Conservation (phyloP, 2,329 filamentous ascomycete species). For the Arthroderma sp. region DNA sequence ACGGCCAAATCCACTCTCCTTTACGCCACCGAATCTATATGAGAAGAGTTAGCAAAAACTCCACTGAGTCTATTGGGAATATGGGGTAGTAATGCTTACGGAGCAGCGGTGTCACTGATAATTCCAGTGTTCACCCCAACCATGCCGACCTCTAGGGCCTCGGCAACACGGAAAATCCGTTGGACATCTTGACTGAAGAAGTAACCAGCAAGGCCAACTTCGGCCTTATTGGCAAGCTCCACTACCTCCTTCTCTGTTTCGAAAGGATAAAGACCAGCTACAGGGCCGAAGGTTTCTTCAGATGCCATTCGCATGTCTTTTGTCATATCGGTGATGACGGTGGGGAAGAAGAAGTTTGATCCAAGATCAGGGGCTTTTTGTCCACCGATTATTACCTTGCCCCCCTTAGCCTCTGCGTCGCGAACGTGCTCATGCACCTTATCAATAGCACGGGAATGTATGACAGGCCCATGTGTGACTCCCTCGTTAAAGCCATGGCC, state of each 20-base stretch:
- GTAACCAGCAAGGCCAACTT: constrained; percentile 86
- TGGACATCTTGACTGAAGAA: constrained; percentile 63
- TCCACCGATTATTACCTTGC: constrained; percentile 61
- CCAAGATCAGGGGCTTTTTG: constrained; percentile 62
- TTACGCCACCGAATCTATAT: constrained; percentile 62
- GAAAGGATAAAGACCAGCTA: constrained; percentile 82
- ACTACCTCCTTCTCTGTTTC: constrained; percentile 82
- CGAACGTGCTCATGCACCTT: constrained; percentile 72
- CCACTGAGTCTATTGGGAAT: neutral
- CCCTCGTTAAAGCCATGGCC: constrained; percentile 37
- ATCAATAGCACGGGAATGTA: constrained; percentile 67
- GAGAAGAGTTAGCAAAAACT: neutral
- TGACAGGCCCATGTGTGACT: constrained; percentile 39
- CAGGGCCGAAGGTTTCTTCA: constrained; percentile 93
- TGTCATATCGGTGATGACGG: constrained; percentile 77
- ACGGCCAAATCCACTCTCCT: constrained; percentile 67
- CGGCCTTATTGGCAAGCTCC: constrained; percentile 62
- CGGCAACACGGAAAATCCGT: constrained; percentile 48
- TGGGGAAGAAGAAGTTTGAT: constrained; percentile 77
- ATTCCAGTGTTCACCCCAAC: constrained; percentile 59
- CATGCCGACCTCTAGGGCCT: constrained; percentile 43
- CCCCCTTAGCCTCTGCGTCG: constrained; percentile 69
- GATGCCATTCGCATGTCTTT: constrained; percentile 68
- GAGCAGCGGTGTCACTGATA: constrained; percentile 43
- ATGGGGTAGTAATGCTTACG: constrained; percentile 25